phyloP scores from a whole-genome alignment of 257 asterid genomes.

The Solanum etuberosum region DNA sequence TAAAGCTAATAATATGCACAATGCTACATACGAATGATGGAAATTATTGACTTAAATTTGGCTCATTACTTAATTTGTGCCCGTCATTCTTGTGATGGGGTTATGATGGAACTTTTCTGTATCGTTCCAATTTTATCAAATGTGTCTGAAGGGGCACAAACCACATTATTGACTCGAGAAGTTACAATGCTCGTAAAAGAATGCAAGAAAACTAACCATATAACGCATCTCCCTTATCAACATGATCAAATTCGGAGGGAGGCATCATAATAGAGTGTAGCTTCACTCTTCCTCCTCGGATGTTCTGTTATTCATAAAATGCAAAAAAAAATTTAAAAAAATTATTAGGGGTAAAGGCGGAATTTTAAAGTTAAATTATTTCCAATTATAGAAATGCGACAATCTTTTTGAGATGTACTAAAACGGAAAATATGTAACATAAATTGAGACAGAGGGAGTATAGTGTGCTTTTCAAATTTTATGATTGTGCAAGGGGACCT shows the following conservation, averaged over 20 bases:
- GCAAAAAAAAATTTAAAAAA: no score
- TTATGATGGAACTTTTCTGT: not conserved
- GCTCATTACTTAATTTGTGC: not conserved
- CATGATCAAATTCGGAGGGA: slow-evolving; percentile 52
- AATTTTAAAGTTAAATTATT: no score
- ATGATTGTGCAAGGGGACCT: slow-evolving; percentile 24
- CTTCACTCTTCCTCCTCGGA: slow-evolving; percentile 81
- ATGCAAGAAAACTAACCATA: slow-evolving; percentile 32
- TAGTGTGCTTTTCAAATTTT: not conserved
- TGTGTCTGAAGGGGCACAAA: not conserved
- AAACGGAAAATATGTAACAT: not conserved
- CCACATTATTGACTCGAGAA: not conserved
- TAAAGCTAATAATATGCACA: not conserved
- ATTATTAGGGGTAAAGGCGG: no score
- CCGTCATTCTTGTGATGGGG: not conserved
- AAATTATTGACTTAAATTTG: not conserved
- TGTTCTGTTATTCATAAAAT: slow-evolving; percentile 31
- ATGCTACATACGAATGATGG: not conserved
- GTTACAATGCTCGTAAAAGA: not conserved
- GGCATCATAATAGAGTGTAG: slow-evolving; percentile 36
- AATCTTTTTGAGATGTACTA: not conserved
- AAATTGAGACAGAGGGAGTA: not conserved
- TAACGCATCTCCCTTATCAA: slow-evolving; percentile 78
- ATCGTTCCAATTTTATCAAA: not conserved
- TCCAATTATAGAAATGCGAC: not conserved